Evolutionary conservation across 768 basidiomycete species (phyloP).

Genomic region (Kondoa malvinella): DNA sequence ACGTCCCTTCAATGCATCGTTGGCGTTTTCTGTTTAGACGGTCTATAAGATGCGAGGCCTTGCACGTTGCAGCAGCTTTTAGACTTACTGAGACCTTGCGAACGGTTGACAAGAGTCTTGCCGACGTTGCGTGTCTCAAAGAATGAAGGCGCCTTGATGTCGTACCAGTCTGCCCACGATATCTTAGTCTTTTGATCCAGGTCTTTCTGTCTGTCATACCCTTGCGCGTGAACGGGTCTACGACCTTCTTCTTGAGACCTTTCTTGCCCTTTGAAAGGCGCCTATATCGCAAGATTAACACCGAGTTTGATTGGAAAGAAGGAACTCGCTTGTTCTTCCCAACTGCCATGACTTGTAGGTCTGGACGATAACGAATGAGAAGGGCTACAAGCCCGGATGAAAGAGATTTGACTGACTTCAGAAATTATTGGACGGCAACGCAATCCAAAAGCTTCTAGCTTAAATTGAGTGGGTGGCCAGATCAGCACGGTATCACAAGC

Average conservation of each 20-base stretch:
- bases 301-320: not conserved
- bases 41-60: not conserved
- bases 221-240: slow-evolving; percentile 99
- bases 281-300: not conserved
- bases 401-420: no score
- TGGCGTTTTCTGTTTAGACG: slow-evolving; percentile 59
- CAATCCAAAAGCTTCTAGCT: no score
- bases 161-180: slow-evolving; percentile 70
- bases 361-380: no score
- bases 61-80: not conserved
- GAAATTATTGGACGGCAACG: no score
- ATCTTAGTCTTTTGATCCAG: not conserved
- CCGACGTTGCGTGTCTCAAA: slow-evolving; percentile 94
- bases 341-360: no score
- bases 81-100: slow-evolving; percentile 84
- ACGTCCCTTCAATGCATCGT: slow-evolving; percentile 93
- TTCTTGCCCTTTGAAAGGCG: slow-evolving; percentile 86
- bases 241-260: slow-evolving; percentile 99
- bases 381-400: no score
- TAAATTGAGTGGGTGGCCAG: no score
- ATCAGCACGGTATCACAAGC: no score
- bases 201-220: slow-evolving; percentile 39
- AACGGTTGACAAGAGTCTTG: slow-evolving; percentile 96
- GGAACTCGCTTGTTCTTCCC: not conserved
- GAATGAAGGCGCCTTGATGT: slow-evolving; percentile 93